phyloP scores from a whole-genome alignment of 345 rosid species.

The Draba incana region DNA sequence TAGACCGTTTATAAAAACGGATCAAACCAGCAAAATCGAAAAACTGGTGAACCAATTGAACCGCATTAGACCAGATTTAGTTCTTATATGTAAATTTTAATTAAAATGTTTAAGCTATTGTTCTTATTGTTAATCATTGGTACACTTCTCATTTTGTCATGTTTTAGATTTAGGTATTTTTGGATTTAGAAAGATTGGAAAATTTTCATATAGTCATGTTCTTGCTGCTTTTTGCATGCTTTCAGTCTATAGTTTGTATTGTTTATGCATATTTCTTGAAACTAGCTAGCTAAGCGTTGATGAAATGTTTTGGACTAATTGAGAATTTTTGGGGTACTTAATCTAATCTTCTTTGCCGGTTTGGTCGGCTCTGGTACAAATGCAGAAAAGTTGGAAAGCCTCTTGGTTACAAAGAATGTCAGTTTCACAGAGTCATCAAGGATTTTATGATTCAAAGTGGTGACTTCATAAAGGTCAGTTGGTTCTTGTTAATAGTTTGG shows the following conservation, averaged over 20 bases:
- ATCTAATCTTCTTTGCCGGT: not conserved
- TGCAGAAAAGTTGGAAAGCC: constrained; percentile 90
- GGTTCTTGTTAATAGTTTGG: constrained; percentile 1
- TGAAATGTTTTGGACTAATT: not conserved
- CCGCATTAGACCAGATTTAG: too few species aligned
- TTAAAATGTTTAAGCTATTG: too few species aligned
- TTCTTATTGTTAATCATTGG: too few species aligned
- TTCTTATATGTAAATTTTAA: too few species aligned
- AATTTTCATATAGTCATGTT: not conserved
- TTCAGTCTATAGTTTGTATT: not conserved
- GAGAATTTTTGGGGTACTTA: not conserved
- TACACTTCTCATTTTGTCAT: too few species aligned
- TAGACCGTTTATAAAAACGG: too few species aligned
- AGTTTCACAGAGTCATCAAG: constrained; percentile 91
- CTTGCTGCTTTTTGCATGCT: constrained; percentile 7
- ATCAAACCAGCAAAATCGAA: too few species aligned
- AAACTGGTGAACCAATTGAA: too few species aligned
- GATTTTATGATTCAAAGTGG: constrained; percentile 99
- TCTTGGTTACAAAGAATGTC: constrained; percentile 90
- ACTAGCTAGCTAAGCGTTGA: constrained; percentile 6
- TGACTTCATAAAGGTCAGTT: constrained; percentile 78
- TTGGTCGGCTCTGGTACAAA: constrained; percentile 24
- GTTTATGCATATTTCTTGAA: not conserved
- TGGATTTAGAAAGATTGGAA: not conserved
- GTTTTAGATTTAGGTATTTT: not conserved